Conservation (phyloP, 2,329 filamentous ascomycete species). For the Colletotrichum chrysophilum region DNA sequence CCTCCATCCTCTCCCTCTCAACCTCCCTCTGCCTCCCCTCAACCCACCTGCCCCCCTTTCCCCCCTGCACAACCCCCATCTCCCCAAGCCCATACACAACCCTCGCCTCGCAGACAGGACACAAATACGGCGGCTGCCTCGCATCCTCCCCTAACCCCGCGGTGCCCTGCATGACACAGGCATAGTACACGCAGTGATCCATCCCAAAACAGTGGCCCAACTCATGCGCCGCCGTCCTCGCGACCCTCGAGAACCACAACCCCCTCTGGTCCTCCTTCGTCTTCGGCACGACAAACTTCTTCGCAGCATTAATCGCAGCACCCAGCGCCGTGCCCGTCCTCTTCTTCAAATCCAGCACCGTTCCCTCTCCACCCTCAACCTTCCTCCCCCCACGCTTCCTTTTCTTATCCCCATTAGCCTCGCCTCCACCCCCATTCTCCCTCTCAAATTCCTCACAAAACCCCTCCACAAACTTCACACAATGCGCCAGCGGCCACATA, state of each 20-base stretch:
- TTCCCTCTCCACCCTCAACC: neutral
- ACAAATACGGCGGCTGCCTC: constrained; percentile 68
- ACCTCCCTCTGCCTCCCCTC: neutral
- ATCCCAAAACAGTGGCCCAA: constrained; percentile 72
- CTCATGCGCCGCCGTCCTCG: constrained; percentile 67
- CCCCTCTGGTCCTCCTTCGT: constrained; percentile 34
- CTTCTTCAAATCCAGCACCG: neutral
- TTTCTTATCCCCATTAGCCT: neutral
- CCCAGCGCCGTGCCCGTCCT: constrained; percentile 31
- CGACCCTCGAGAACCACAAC: constrained; percentile 64
- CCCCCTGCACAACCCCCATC: constrained; percentile 25
- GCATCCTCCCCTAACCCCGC: constrained; percentile 62
- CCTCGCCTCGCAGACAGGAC: constrained; percentile 64
- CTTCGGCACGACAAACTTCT: constrained; percentile 21
- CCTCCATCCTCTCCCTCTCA: constrained; percentile 20
- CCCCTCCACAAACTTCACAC: constrained; percentile 51
- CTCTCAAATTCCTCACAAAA: constrained; percentile 30
- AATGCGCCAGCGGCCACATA: constrained; percentile 71
- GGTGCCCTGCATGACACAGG: constrained; percentile 69
- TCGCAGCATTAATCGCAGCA: constrained; percentile 36
- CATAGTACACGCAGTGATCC: constrained; percentile 69
- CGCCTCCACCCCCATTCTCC: neutral
- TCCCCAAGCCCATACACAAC: constrained; percentile 39
- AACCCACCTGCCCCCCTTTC: constrained; percentile 24
- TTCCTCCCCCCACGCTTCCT: neutral